Evolutionary conservation across 1,139 yeast species (phyloP).

Genomic region (Cylindricascospora bacillispora): DNA sequence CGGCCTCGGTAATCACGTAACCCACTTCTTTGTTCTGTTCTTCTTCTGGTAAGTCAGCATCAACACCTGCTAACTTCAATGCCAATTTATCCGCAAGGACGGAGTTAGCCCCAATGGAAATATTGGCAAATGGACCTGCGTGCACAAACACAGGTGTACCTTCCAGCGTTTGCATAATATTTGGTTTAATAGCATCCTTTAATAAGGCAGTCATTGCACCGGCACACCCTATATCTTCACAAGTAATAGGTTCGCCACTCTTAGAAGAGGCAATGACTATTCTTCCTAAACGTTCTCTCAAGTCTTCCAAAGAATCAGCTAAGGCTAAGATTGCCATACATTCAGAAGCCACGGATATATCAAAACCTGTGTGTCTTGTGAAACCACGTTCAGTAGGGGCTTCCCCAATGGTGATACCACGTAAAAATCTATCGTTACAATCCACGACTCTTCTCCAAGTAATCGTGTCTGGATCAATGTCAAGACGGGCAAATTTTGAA

Average conservation of each 20-base stretch:
- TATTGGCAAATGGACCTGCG: slow-evolving; percentile 81
- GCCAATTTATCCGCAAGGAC: slow-evolving; percentile 69
- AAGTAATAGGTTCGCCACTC: slow-evolving; percentile 55
- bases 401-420: slow-evolving; percentile 65
- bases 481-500: slow-evolving; percentile 46
- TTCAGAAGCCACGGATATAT: slow-evolving; percentile 73
- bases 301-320: slow-evolving; percentile 50
- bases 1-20: slow-evolving; percentile 93
- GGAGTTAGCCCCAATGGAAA: slow-evolving; percentile 75
- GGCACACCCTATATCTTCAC: slow-evolving; percentile 69
- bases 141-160: slow-evolving; percentile 80
- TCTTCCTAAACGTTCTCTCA: slow-evolving; percentile 57
- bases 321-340: slow-evolving; percentile 72
- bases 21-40: slow-evolving; percentile 51
- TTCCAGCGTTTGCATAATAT: slow-evolving; percentile 73
- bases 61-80: slow-evolving; percentile 43
- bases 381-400: slow-evolving; percentile 69
- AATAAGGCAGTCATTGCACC: slow-evolving; percentile 71
- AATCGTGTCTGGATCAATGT: slow-evolving; percentile 61
- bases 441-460: slow-evolving; percentile 72
- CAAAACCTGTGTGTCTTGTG: slow-evolving; percentile 64
- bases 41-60: slow-evolving; percentile 30
- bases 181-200: slow-evolving; percentile 75
- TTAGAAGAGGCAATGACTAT: slow-evolving; percentile 59
- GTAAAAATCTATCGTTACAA: slow-evolving; percentile 64